A percentile compares a stretch with the other conserved stretches of the same genome.
Conservation (phyloP, 352 stramenopile species). For the Phytophthora sp. region DNA sequence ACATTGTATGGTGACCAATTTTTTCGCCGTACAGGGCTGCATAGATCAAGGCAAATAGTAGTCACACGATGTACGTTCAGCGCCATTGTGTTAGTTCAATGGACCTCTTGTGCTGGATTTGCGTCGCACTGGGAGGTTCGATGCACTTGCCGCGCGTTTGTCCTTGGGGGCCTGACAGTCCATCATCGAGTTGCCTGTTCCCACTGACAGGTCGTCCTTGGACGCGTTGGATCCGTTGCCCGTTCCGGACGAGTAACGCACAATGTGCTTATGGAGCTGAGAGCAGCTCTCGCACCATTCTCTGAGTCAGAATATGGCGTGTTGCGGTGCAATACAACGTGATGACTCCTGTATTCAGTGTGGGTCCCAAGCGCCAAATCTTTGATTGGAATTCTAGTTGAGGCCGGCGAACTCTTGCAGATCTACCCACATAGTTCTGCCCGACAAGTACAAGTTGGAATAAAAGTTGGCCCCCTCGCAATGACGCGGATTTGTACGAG, state of each 20-base stretch:
- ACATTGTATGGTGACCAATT: slow-evolving; percentile 6
- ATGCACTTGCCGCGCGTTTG: slow-evolving; percentile 45
- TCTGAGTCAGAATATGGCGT: no score
- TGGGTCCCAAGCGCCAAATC: no score
- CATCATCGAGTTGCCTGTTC: not conserved
- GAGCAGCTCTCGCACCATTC: no score
- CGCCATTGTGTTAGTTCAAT: not conserved
- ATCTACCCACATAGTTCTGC: not conserved
- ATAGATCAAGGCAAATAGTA: slow-evolving; percentile 8
- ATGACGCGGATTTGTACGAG: slow-evolving; percentile 47
- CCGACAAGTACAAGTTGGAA: not conserved
- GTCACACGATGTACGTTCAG: slow-evolving; percentile 1
- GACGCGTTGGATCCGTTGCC: slow-evolving; percentile 39
- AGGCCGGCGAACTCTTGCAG: not conserved
- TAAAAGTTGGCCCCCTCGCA: slow-evolving; percentile 47
- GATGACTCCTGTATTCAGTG: no score
- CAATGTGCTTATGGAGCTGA: no score
- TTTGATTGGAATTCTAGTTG: no score
- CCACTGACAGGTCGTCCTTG: slow-evolving; percentile 22
- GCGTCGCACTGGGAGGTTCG: slow-evolving; percentile 48
- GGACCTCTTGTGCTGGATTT: slow-evolving; percentile 66
- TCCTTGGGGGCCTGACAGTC: slow-evolving; percentile 35
- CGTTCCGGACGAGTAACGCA: slow-evolving; percentile 46
- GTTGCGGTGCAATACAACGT: no score
- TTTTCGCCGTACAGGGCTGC: slow-evolving; percentile 6